phyloP scores from a whole-genome alignment of 1,284 basidiomycete genomes.

The Athelia psychrophila region DNA sequence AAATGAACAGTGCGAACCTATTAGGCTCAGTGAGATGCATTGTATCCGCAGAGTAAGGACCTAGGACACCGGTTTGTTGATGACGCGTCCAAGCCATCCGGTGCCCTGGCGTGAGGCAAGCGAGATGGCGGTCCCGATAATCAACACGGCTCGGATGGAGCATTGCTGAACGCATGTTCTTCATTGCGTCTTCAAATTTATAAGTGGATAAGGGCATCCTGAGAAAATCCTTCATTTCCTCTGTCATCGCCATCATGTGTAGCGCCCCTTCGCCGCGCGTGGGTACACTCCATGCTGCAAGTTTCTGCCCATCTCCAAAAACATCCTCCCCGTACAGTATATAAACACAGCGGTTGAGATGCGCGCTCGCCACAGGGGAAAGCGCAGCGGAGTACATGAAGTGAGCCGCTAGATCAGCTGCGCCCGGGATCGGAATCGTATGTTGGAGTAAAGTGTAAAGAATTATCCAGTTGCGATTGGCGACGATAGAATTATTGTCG shows the following conservation, averaged over 20 bases:
- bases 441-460: slow-evolving; percentile 18
- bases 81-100: background rate
- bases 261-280: background rate
- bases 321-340: slow-evolving; percentile 6
- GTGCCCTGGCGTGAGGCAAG: background rate
- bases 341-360: slow-evolving; percentile 14
- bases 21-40: background rate
- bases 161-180: no score
- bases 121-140: background rate
- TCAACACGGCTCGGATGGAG: background rate
- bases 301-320: background rate
- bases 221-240: no score
- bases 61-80: background rate
- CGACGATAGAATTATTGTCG: slow-evolving; percentile 15
- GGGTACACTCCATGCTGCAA: slow-evolving; percentile 24
- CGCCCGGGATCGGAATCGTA: slow-evolving; percentile 15
- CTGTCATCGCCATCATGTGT: no score
- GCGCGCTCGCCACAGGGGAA: slow-evolving; percentile 3
- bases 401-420: slow-evolving; percentile 22
- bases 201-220: no score
- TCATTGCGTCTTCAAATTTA: no score
- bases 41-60: background rate
- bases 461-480: slow-evolving; percentile 20
- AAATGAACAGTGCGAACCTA: background rate
- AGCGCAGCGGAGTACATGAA: slow-evolving; percentile 23